Evolutionary conservation across 805 yeast species (phyloP).

Genomic region (Debaryomyces hansenii): DNA sequence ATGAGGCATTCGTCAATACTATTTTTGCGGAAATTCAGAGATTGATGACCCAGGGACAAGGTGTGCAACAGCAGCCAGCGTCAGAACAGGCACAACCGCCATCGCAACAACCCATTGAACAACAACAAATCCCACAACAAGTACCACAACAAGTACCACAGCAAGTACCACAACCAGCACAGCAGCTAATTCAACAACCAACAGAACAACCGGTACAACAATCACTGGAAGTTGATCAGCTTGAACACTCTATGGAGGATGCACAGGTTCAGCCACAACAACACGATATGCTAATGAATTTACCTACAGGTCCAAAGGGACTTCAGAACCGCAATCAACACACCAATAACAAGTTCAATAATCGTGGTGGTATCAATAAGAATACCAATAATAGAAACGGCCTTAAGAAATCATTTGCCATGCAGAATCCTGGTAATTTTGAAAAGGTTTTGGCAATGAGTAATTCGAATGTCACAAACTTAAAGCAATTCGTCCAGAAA

Average conservation of each 20-base stretch:
- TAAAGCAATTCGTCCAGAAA: conserved; percentile 38
- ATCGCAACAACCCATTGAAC: conserved; percentile 2
- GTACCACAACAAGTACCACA: conserved; percentile 5
- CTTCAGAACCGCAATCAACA: conserved; percentile 1
- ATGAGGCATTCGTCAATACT: conserved; percentile 53
- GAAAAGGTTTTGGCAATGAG: conserved; percentile 41
- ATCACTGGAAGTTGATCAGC: not conserved
- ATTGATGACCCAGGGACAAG: conserved; percentile 20
- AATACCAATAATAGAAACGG: conserved; percentile 13
- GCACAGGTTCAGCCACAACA: not conserved
- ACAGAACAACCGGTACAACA: conserved; percentile 2
- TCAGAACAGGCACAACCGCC: conserved; percentile 3
- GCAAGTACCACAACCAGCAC: conserved; percentile 4
- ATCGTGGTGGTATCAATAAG: conserved; percentile 25
- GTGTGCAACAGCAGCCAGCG: not conserved
- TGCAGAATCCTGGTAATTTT: conserved; percentile 41
- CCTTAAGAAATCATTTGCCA: conserved; percentile 28
- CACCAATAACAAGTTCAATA: conserved; percentile 1
- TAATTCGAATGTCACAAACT: conserved; percentile 22
- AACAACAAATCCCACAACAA: conserved; percentile 7
- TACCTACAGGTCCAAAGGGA: conserved; percentile 7
- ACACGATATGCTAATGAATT: not conserved
- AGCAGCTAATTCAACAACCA: too few species aligned
- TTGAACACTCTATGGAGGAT: not conserved
- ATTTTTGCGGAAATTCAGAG: conserved; percentile 58